A percentile compares a stretch with the other conserved stretches of the same genome.
Conservation (phyloP, 2,329 filamentous ascomycete genomes). For the Phialemoniopsis sp. region DNA sequence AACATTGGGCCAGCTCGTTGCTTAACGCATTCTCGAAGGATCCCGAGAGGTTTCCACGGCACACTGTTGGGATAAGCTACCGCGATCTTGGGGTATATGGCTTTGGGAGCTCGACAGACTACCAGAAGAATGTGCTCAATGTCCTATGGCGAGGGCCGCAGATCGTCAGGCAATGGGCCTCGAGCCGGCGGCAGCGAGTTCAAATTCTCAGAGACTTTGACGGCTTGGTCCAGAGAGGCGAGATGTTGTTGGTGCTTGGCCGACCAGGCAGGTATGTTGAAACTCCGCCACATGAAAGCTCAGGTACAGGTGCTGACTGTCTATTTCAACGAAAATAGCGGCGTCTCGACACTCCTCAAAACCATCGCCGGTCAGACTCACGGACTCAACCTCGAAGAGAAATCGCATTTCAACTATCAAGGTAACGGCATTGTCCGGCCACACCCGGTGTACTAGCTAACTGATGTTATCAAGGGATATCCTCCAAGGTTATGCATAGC, state of each 20-base stretch:
- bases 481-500: constrained; percentile 35
- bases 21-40: constrained; percentile 32
- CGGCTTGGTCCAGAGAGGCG: constrained; percentile 48
- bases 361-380: constrained; percentile 4
- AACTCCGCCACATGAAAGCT: no score
- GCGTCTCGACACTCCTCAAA: constrained; percentile 6
- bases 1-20: constrained; percentile 40
- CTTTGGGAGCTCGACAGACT: constrained; percentile 26
- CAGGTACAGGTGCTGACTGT: no score
- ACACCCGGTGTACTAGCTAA: no score
- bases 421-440: constrained; percentile 1
- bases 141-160: constrained; percentile 16
- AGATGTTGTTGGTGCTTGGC: constrained; percentile 54
- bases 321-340: constrained; percentile 1
- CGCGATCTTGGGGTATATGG: constrained; percentile 30
- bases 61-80: constrained; percentile 30
- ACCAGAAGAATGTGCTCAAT: constrained; percentile 26
- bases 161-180: constrained; percentile 13
- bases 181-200: constrained; percentile 26
- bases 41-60: constrained; percentile 25
- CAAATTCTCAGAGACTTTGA: constrained; percentile 49
- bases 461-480: no score
- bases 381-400: constrained; percentile 2
- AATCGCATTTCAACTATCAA: constrained; percentile 6
- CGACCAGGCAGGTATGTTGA: constrained; percentile 52